Base-by-base conservation (phyloP, 1,139 yeast genomes). In the Eremothecium sinecaudum region DNA sequence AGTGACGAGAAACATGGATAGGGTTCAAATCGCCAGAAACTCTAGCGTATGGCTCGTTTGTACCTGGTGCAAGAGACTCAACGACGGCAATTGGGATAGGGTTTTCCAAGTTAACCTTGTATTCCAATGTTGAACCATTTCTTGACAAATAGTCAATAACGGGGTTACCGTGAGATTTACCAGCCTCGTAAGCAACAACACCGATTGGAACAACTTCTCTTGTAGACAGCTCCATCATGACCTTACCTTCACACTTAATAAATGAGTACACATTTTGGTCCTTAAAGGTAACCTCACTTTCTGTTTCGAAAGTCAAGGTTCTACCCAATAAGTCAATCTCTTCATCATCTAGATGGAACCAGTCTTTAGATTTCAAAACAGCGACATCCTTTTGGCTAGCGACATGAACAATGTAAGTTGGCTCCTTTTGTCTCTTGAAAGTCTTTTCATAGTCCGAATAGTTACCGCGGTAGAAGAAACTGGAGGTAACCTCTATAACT, bases 21-120 rank as follows among this genome's bases (percentile, higher is more conserved):
- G 99, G 98, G 63, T 90, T 90, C 75, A 75, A 87, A 62, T 90
- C 99, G 58, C 98, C 97, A 44, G 98, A 90, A 28, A 90, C 96
- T 56, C 78, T 82, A 44, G 96, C 98, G 58, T 92, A 92, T 28
- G 94, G 86, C 65, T 86, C 97, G 61, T 90, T 90, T 48, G 90
- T 82, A 48, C 80, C 78, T 47, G 72, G 74, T 19, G 66, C 52
- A 45, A 63, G 64, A 11, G 62, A 44, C 26, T 62, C 65, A 32
- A 62, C 47, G 41, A 84, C 75, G 35, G 83, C 77, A 48, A 90
- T 73, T 51, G 96, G 94, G 53, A 87, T 87, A 37, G 84, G 74
- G 58, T 84, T 81, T 63, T 87, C 98, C 59, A 90, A 82, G 54
- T 73, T 69, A 42, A 90, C 72, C 41, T 95, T 94, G 65, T 87